Conservation (phyloP, 371 early-diverging fungal genomes). For the Mortierella sp. region DNA sequence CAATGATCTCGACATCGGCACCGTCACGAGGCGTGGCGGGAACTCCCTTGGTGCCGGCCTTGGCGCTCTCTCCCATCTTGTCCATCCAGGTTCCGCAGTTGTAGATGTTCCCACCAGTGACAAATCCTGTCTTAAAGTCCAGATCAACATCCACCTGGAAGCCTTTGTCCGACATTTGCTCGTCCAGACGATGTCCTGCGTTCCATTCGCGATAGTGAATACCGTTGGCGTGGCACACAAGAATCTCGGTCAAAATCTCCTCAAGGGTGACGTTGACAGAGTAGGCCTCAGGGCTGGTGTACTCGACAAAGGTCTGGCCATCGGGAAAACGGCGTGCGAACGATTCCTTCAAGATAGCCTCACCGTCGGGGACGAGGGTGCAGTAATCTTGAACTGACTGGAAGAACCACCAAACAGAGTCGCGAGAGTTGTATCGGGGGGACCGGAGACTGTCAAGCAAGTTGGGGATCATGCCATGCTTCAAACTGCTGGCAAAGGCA, state of each 20-base stretch:
- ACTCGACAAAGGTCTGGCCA: slow-evolving; percentile 77
- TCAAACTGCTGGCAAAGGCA: slow-evolving; percentile 89
- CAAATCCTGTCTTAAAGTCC: slow-evolving; percentile 83
- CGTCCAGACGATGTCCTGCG: slow-evolving; percentile 91
- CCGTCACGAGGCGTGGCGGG: slow-evolving; percentile 98
- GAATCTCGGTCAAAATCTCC: slow-evolving; percentile 92
- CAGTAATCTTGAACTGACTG: slow-evolving; percentile 93
- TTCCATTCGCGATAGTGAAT: slow-evolving; percentile 96
- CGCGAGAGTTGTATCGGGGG: slow-evolving; percentile 97
- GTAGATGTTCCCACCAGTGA: slow-evolving; percentile 90
- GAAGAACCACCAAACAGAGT: slow-evolving; percentile 97
- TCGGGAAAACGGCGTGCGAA: slow-evolving; percentile 90
- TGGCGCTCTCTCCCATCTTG: slow-evolving; percentile 97
- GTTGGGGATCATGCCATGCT: slow-evolving; percentile 97
- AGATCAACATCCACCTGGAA: slow-evolving; percentile 86
- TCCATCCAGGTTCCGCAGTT: slow-evolving; percentile 99
- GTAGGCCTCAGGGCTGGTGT: slow-evolving; percentile 74
- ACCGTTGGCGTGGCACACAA: slow-evolving; percentile 93
- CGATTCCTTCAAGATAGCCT: slow-evolving; percentile 74
- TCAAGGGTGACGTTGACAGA: slow-evolving; percentile 74
- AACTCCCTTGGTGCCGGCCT: slow-evolving; percentile 91
- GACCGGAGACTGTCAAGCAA: slow-evolving; percentile 87
- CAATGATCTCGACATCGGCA: slow-evolving; percentile 93
- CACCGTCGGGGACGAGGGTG: slow-evolving; percentile 79
- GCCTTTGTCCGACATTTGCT: slow-evolving; percentile 92